phyloP scores from a whole-genome alignment of 2,329 filamentous ascomycete species.

The Grosmannia clavigera region DNA sequence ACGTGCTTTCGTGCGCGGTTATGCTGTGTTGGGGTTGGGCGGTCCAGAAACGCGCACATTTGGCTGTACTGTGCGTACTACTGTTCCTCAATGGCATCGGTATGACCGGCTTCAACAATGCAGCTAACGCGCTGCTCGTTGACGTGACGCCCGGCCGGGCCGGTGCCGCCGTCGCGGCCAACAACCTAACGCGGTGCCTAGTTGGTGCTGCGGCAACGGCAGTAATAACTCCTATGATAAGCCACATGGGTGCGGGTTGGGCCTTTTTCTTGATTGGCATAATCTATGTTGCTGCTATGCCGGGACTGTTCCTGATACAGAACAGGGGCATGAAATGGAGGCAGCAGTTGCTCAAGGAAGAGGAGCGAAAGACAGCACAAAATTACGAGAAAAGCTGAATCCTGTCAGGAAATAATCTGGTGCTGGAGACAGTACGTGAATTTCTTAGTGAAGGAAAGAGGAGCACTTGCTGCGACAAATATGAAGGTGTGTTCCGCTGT shows the following conservation, averaged over 20 bases:
- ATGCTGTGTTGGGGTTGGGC: constrained; percentile 42
- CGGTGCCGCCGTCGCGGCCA: constrained; percentile 41
- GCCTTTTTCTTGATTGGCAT: constrained; percentile 35
- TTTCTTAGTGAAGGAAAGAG: no score
- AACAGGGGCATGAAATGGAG: constrained; percentile 31
- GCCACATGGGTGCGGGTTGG: constrained; percentile 37
- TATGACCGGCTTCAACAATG: constrained; percentile 42
- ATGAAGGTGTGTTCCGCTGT: no score
- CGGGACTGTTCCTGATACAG: constrained; percentile 29
- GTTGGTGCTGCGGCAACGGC: constrained; percentile 41
- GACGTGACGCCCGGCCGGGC: constrained; percentile 42
- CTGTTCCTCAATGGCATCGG: constrained; percentile 33
- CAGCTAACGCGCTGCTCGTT: constrained; percentile 38
- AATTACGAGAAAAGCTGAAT: neutral
- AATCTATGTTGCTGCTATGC: constrained; percentile 27
- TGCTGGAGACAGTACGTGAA: no score
- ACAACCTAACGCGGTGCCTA: constrained; percentile 43
- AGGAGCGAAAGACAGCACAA: constrained; percentile 13
- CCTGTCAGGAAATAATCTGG: no score
- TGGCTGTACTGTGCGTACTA: constrained; percentile 34
- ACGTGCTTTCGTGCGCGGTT: constrained; percentile 34
- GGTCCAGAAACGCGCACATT: constrained; percentile 25
- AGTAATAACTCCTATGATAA: constrained; percentile 38
- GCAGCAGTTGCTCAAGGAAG: constrained; percentile 18
- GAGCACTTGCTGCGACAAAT: no score